Evolutionary conservation across 192 early-diverging fungal species (phyloP).

Genomic region (Coemansia sp.): DNA sequence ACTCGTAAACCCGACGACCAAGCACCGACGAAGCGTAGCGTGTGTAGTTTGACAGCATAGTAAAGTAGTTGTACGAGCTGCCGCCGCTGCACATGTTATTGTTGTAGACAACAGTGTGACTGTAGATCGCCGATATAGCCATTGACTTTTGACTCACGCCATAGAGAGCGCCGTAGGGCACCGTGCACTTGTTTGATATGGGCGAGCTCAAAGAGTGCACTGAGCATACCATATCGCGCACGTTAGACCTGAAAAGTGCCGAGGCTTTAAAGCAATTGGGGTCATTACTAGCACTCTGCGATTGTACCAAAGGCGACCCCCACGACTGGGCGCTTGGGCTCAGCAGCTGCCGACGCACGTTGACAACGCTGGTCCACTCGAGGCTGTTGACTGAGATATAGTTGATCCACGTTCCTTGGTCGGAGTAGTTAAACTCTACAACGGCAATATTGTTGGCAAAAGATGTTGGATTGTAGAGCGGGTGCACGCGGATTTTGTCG

Average conservation of each 20-base stretch:
- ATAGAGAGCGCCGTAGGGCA: conserved; percentile 41
- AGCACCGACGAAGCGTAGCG: conserved; percentile 16
- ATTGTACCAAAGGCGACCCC: conserved; percentile 4
- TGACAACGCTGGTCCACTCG: conserved; percentile 18
- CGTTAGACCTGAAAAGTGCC: conserved; percentile 14
- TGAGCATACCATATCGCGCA: conserved; percentile 14
- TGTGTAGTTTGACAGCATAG: conserved; percentile 37
- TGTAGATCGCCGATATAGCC: conserved; percentile 32
- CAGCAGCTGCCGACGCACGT: conserved; percentile 18
- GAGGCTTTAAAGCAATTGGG: conserved; percentile 8
- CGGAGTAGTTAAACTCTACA: conserved; percentile 15
- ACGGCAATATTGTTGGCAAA: conserved; percentile 53
- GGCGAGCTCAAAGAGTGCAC: background rate
- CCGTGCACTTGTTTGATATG: conserved; percentile 13
- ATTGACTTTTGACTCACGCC: conserved; percentile 4
- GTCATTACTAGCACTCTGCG: background rate
- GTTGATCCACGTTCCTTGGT: conserved; percentile 20
- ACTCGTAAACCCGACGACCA: conserved; percentile 20
- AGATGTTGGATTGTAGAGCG: conserved; percentile 19
- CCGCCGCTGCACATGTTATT: conserved; percentile 22
- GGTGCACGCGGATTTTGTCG: conserved; percentile 27
- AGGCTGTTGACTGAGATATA: conserved; percentile 23
- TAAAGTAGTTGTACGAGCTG: conserved; percentile 29
- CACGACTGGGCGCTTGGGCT: conserved; percentile 5
- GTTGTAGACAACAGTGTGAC: conserved; percentile 24